Base-by-base conservation (phyloP, 805 yeast genomes). In the Candida nitratophila region DNA sequence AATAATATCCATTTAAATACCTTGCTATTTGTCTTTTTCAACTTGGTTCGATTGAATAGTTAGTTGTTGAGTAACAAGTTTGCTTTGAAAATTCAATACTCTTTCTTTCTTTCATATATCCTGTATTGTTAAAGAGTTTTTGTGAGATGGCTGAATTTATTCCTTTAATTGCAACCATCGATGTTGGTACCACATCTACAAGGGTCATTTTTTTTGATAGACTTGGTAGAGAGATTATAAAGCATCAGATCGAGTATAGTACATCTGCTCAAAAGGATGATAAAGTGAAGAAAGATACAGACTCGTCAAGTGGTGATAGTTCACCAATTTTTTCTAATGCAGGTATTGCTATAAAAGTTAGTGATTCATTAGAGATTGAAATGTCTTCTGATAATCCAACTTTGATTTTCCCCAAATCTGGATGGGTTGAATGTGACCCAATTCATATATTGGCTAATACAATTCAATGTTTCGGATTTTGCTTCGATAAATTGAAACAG, bases 391-490 rank as follows among this genome's bases (percentile, higher is more conserved):
- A 72, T 7, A 63, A 71, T 31, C 89, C 90, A 41, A 84, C 93
- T n/a, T 66, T 84, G 43, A 65, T 79, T 47, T 84, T 81, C 61
- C 91, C 93, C 2, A 75, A 78, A 50, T 89, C 91, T 2, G 93
- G 95, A 29, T 89, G 96, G 96, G 93, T 88, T 32, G 96, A 90
- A 67, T 89, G 93, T 65, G 84, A 85, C 70, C 96, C 96, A 11
- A 76, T 76, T 42, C 89, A 83, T 61, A 80, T 90, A 39, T 71
- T 88, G 52, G 83, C 83, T 50, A 83, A 88, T 55, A 90, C 89
- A 24, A 73, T 82, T 34, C 84, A 82, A 57, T 90, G 97, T 69
- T 68, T 90, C 31, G 81, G 81, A 39, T 79, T 80, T 21, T 78
- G 85, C 55, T 64, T 81, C 51, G 68, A 74, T 37, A 68, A 79